Percentiles rank a stretch among this genome's conserved stretches.
Conservation (phyloP, 805 yeast species). For the Kuraishia ogatae region DNA sequence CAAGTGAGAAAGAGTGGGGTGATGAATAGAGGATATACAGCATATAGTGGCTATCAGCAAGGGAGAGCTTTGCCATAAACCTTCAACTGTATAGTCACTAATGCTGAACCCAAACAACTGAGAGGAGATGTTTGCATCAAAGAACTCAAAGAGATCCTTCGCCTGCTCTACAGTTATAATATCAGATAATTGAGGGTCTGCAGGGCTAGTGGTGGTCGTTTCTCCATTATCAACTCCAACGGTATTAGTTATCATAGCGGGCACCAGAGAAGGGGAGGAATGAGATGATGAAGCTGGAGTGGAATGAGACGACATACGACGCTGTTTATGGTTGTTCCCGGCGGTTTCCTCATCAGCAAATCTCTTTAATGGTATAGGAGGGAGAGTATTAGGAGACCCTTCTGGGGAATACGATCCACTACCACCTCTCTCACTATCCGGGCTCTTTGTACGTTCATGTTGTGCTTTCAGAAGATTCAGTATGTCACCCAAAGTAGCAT, state of each 20-base stretch:
- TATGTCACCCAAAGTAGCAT: constrained; percentile 28
- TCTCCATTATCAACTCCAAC: too few species aligned
- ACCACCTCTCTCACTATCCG: too few species aligned
- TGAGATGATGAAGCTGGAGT: too few species aligned
- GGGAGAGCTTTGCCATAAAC: constrained; percentile 48
- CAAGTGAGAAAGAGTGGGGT: constrained; percentile 26
- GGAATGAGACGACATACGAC: too few species aligned
- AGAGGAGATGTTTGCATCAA: constrained; percentile 47
- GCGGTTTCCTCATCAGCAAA: too few species aligned
- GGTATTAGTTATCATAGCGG: background rate
- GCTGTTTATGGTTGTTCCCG: too few species aligned
- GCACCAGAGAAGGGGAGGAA: too few species aligned
- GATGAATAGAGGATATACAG: constrained; percentile 55
- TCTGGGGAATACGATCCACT: too few species aligned
- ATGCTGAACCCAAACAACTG: constrained; percentile 62
- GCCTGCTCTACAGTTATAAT: constrained; percentile 24
- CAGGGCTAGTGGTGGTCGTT: too few species aligned
- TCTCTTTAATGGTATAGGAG: too few species aligned
- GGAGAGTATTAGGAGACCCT: too few species aligned
- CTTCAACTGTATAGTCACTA: constrained; percentile 36
- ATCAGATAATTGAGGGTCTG: background rate
- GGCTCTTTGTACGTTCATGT: background rate
- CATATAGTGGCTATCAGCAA: constrained; percentile 51
- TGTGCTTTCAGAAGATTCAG: constrained; percentile 23
- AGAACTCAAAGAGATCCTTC: constrained; percentile 38